phyloP scores from a whole-genome alignment of 495 filamentous ascomycete genomes.

The Annulohypoxylon bovei region DNA sequence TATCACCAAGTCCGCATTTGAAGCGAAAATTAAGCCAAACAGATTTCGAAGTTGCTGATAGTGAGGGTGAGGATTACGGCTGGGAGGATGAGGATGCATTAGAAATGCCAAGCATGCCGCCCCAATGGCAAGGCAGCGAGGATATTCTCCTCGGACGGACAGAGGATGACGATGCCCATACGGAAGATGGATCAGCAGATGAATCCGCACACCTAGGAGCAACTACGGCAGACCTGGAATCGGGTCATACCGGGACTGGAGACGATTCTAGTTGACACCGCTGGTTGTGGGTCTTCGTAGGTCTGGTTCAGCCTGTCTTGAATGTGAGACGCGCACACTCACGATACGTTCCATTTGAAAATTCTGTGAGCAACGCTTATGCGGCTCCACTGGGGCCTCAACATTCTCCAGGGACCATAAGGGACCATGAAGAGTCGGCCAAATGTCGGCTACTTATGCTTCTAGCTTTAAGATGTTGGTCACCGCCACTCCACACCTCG shows the following conservation, averaged over 20 bases:
- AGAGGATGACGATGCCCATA: conserved; percentile 45
- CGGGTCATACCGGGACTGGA: conserved; percentile 34
- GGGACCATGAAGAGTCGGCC: conserved; percentile 35
- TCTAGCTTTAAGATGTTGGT: conserved; percentile 36
- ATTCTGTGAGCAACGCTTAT: conserved; percentile 9
- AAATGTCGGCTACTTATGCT: conserved; percentile 40
- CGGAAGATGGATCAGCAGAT: conserved; percentile 38
- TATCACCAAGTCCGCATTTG: conserved; percentile 45
- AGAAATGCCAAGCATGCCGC: conserved; percentile 56
- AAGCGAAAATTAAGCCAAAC: conserved; percentile 59
- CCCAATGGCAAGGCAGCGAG: conserved; percentile 64
- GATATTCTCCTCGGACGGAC: conserved; percentile 54
- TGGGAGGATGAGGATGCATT: conserved; percentile 61
- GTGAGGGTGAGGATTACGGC: conserved; percentile 63
- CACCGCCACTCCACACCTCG: conserved; percentile 42
- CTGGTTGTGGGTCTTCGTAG: conserved; percentile 18
- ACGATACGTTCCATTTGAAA: conserved; percentile 23
- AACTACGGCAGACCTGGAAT: conserved; percentile 11
- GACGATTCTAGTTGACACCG: conserved; percentile 20
- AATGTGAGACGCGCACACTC: conserved; percentile 22
- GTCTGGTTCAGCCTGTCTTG: conserved; percentile 22
- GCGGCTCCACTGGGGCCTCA: conserved; percentile 34
- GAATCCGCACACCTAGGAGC: conserved; percentile 22
- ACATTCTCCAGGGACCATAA: conserved; percentile 30
- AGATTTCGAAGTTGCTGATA: conserved; percentile 59